Conservation (phyloP, 2,329 filamentous ascomycete species). For the Aspergillus terreus region DNA sequence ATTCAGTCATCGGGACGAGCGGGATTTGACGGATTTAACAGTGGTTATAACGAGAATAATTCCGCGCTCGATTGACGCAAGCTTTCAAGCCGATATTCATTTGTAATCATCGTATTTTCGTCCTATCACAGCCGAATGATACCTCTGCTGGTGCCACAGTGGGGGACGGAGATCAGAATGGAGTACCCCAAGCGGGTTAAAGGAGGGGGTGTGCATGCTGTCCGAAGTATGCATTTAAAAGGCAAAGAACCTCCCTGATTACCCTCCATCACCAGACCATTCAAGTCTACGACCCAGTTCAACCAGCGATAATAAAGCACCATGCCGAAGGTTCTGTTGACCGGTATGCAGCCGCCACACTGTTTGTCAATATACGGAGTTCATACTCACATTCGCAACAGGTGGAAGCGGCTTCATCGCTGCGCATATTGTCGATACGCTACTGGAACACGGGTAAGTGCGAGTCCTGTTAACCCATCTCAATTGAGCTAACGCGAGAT, state of each 20-base stretch:
- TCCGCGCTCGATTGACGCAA: slow-evolving; percentile 3
- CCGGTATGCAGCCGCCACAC: slow-evolving; percentile 22
- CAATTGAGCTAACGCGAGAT: slow-evolving; percentile 5
- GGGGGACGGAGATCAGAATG: slow-evolving; percentile 3
- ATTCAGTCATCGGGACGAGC: not conserved
- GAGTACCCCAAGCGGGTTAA: slow-evolving; percentile 3
- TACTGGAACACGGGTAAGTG: slow-evolving; percentile 50
- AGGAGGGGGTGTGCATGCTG: slow-evolving; percentile 3
- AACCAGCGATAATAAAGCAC: slow-evolving; percentile 4
- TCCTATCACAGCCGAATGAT: slow-evolving; percentile 8
- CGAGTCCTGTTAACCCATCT: not conserved
- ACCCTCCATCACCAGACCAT: not conserved
- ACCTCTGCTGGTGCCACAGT: slow-evolving; percentile 2
- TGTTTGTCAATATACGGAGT: not conserved
- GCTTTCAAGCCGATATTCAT: slow-evolving; percentile 4
- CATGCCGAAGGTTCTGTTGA: slow-evolving; percentile 40
- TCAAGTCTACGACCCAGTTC: not conserved
- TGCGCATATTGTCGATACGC: slow-evolving; percentile 59
- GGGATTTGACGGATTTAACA: not conserved
- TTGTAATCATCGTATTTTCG: slow-evolving; percentile 3
- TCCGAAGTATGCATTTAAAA: not conserved
- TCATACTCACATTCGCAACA: slow-evolving; percentile 18
- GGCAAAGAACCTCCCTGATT: not conserved
- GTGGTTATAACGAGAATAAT: not conserved
- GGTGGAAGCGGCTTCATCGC: slow-evolving; percentile 64